Base-by-base conservation (phyloP, 2,329 filamentous ascomycete genomes). In the Neurospora crassa region DNA sequence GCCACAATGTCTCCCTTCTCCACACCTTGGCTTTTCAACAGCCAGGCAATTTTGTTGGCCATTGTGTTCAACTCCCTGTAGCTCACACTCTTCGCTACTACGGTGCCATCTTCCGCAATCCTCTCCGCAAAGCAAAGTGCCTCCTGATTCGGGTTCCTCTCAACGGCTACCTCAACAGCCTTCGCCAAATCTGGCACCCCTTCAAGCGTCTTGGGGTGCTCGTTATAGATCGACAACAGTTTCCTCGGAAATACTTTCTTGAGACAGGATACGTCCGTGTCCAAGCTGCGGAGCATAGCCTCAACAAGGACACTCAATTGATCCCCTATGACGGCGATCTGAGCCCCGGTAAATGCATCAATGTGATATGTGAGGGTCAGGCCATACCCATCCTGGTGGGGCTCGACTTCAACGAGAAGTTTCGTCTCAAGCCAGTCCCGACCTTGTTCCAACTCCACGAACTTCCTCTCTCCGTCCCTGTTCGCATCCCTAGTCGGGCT, bases 361-460 rank as follows among this genome's bases (percentile, higher is more conserved):
- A 80, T 76, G 41, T 85, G 85, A 73, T 83, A 85, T 0, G 87
- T 89, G 20, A 84, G 76, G 20, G 84, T 82, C 37, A 85, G 81
- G 1, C 71, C 69, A 72, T 83, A 87, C 3, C 73, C 72, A 14
- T 83, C 79, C 0, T 78, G 76, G 2, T 75, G 78, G 0, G 94
- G 93, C 78, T 94, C 90, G 14, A 96, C 83, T 77, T 97, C 94
- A 7, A 97, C 78, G 2, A 94, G 85, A 1, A 96, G 78, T 70
- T 88, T 89, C 59, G 92, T 94, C 77, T 97, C 94, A 7, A 96
- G 82, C 29, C 88, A 87, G 77, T 97, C 94, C 5, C 85, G 79
- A 0, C 74, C 72, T 40, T 73, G 20, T 59, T 69, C 76, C 53
- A 63, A 7, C 29, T 63, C 53, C 29, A 63, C 53, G 1, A 63